Evolutionary conservation across 352 stramenopile species (phyloP).

Genomic region (Phytophthora brassicae): DNA sequence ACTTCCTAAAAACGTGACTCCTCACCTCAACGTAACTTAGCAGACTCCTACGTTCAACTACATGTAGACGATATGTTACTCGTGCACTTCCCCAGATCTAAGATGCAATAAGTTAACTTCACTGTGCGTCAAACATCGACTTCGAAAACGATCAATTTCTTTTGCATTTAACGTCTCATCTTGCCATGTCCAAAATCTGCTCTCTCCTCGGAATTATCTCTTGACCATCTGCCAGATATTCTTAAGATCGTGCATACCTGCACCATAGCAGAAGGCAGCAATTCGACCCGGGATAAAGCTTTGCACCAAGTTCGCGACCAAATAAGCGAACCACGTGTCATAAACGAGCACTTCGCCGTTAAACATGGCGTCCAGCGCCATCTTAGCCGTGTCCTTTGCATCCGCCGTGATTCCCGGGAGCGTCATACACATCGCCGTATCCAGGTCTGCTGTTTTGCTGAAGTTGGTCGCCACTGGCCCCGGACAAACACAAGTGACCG

Average conservation of each 20-base stretch:
- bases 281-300: conserved; percentile 35
- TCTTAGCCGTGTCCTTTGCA: conserved; percentile 55
- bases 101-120: no score
- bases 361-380: conserved; percentile 62
- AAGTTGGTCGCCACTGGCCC: conserved; percentile 80
- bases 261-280: conserved; percentile 25
- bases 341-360: conserved; percentile 53
- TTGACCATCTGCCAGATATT: conserved; percentile 42
- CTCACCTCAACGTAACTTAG: no score
- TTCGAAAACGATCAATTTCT: not conserved
- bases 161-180: not conserved
- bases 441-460: conserved; percentile 36
- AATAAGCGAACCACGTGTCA: conserved; percentile 51
- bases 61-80: no score
- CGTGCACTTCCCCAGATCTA: no score
- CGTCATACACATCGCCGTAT: conserved; percentile 43
- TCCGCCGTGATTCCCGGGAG: conserved; percentile 39
- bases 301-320: conserved; percentile 30
- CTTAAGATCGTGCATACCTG: conserved; percentile 38
- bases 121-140: no score
- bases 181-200: not conserved
- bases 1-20: no score
- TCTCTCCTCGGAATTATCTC: conserved; percentile 24
- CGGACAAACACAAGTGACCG: conserved; percentile 76
- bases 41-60: no score